Evolutionary conservation across 306 rosid species (phyloP).

Genomic region (Lathyrus tuberosus): DNA sequence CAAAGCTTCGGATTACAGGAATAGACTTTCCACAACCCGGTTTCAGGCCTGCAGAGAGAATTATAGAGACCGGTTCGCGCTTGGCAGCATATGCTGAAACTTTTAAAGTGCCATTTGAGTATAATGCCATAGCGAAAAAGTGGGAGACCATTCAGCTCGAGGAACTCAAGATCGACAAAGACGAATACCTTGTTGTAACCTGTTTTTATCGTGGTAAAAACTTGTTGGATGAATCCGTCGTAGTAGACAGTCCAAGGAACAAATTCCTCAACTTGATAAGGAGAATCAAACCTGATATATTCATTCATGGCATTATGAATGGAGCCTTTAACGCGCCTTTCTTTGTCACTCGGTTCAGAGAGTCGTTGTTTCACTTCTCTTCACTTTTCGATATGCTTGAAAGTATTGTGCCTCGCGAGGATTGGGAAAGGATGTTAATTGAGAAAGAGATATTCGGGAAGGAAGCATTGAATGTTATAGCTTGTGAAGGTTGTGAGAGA

Average conservation of each 20-base stretch:
- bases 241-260: slow-evolving; percentile 72
- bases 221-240: slow-evolving; percentile 83
- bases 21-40: slow-evolving; percentile 95
- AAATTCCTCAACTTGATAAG: slow-evolving; percentile 64
- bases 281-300: slow-evolving; percentile 75
- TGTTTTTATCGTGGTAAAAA: slow-evolving; percentile 78
- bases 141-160: slow-evolving; percentile 85
- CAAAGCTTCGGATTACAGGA: slow-evolving; percentile 87
- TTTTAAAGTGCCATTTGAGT: slow-evolving; percentile 82
- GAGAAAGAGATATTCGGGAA: slow-evolving; percentile 87
- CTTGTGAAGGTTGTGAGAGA: slow-evolving; percentile 97
- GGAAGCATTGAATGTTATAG: slow-evolving; percentile 90
- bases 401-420: slow-evolving; percentile 84
- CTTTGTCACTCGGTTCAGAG: slow-evolving; percentile 91
- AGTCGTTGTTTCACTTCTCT: slow-evolving; percentile 89
- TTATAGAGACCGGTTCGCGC: slow-evolving; percentile 87
- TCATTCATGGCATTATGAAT: slow-evolving; percentile 76
- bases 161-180: slow-evolving; percentile 80
- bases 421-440: slow-evolving; percentile 80
- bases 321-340: slow-evolving; percentile 94
- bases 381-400: slow-evolving; percentile 93
- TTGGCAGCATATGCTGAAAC: slow-evolving; percentile 75
- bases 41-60: slow-evolving; percentile 92
- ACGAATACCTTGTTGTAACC: slow-evolving; percentile 72
- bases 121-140: slow-evolving; percentile 75